Conservation (phyloP, 2,329 filamentous ascomycete genomes). For the Fusarium sp. region DNA sequence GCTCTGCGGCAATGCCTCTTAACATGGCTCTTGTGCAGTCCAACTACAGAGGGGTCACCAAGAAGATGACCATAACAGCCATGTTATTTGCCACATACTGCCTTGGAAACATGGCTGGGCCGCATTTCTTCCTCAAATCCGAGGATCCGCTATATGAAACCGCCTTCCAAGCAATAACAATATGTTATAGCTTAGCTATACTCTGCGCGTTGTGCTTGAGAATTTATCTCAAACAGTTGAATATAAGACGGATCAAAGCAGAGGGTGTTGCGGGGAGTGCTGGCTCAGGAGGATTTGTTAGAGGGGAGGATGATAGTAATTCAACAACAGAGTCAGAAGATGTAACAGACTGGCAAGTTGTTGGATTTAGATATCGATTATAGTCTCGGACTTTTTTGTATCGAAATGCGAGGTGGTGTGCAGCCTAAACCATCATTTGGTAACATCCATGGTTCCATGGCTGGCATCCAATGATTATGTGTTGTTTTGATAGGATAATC, state of each 20-base stretch:
- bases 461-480: neutral
- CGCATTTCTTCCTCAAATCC: slow-evolving; percentile 62
- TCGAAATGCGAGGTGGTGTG: neutral
- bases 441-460: too few species aligned
- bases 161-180: slow-evolving; percentile 65
- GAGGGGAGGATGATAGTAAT: slow-evolving; percentile 45
- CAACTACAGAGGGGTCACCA: slow-evolving; percentile 67
- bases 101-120: slow-evolving; percentile 65
- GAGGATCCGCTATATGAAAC: slow-evolving; percentile 65
- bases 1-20: slow-evolving; percentile 65
- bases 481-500: neutral
- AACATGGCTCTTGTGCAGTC: slow-evolving; percentile 65
- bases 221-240: slow-evolving; percentile 60
- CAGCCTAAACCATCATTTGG: neutral
- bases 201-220: slow-evolving; percentile 57
- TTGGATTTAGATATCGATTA: slow-evolving; percentile 69
- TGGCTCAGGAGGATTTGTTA: slow-evolving; percentile 54
- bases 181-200: slow-evolving; percentile 65
- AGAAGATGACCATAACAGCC: slow-evolving; percentile 69
- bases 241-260: slow-evolving; percentile 53
- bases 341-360: slow-evolving; percentile 68
- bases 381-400: neutral
- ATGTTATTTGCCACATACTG: slow-evolving; percentile 67
- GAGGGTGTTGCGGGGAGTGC: slow-evolving; percentile 61
- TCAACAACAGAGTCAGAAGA: slow-evolving; percentile 62